Evolutionary conservation across 169 alveolate species (phyloP).

Genomic region (Eimeria brunetti): DNA sequence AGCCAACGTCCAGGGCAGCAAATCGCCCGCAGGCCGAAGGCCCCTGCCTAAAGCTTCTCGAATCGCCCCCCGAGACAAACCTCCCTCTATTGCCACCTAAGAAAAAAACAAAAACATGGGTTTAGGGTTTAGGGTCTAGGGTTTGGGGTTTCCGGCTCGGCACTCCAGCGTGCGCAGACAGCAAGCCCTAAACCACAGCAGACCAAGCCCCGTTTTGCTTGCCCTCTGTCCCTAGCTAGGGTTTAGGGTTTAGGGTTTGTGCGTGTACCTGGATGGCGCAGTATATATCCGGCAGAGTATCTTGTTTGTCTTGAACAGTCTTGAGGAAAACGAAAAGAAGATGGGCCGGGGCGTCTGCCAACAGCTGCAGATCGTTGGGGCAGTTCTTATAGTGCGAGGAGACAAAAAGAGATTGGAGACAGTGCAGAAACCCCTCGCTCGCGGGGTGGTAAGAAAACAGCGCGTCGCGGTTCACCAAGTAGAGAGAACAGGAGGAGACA

Average conservation of each 20-base stretch:
- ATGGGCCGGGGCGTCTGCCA: slow-evolving; percentile 99
- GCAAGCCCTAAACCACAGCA: too few species aligned
- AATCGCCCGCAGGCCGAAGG: slow-evolving; percentile 96
- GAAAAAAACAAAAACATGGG: not conserved
- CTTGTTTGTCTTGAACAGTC: slow-evolving; percentile 49
- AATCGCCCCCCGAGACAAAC: slow-evolving; percentile 48
- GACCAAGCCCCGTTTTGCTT: too few species aligned
- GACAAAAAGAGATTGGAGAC: slow-evolving; percentile 97
- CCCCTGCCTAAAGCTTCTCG: slow-evolving; percentile 84
- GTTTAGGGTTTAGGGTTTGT: too few species aligned
- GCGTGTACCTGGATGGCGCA: slow-evolving; percentile 91
- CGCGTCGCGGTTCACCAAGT: slow-evolving; percentile 98
- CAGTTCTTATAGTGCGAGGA: slow-evolving; percentile 99
- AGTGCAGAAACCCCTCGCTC: slow-evolving; percentile 97
- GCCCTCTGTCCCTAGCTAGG: too few species aligned
- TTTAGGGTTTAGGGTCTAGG: not conserved
- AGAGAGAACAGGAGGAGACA: slow-evolving; percentile 96
- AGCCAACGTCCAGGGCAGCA: slow-evolving; percentile 99
- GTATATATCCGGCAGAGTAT: slow-evolving; percentile 83
- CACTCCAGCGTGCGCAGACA: not conserved
- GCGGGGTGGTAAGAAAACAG: slow-evolving; percentile 98
- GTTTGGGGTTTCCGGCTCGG: not conserved
- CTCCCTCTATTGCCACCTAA: slow-evolving; percentile 83
- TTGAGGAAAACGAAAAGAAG: slow-evolving; percentile 96
- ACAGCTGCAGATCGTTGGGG: slow-evolving; percentile 99